Percentiles rank a stretch among this genome's conserved stretches.
phyloP scores from a whole-genome alignment of 257 asterid genomes.

The Solanum arcanum region DNA sequence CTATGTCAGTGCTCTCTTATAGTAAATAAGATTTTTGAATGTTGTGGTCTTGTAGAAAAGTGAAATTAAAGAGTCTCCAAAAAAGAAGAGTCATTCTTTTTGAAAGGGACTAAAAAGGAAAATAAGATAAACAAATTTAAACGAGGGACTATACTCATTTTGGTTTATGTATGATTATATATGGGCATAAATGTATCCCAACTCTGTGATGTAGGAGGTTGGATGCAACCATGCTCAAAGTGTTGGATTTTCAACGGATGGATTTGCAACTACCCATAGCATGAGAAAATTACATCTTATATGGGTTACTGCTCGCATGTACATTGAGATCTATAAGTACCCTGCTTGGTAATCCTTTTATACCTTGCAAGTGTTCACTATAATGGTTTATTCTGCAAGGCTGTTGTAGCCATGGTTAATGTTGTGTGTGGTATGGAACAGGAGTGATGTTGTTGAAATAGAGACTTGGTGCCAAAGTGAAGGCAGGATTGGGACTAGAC shows the following conservation, averaged over 20 bases:
- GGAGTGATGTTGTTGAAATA: conserved; percentile 92
- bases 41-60: neutral
- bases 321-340: conserved; percentile 87
- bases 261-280: conserved; percentile 78
- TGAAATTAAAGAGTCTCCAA: neutral
- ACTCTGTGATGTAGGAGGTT: conserved; percentile 53
- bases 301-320: conserved; percentile 99
- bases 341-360: conserved; percentile 69
- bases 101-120: neutral
- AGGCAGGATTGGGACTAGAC: conserved; percentile 86
- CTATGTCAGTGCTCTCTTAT: too few species aligned
- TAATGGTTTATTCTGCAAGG: neutral
- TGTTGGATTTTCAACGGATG: conserved; percentile 92
- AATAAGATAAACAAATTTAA: neutral
- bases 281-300: conserved; percentile 85
- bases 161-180: neutral
- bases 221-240: conserved; percentile 95
- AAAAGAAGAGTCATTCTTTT: neutral
- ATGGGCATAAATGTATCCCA: neutral
- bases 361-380: neutral
- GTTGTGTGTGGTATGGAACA: conserved; percentile 13
- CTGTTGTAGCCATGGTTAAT: neutral
- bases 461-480: conserved; percentile 99
- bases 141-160: neutral
- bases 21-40: neutral